These are phyloP conservation scores for Colletotrichum musicola DNA, from an alignment of 2,329 filamentous ascomycete species.

Conservation along the genomic window DNA sequence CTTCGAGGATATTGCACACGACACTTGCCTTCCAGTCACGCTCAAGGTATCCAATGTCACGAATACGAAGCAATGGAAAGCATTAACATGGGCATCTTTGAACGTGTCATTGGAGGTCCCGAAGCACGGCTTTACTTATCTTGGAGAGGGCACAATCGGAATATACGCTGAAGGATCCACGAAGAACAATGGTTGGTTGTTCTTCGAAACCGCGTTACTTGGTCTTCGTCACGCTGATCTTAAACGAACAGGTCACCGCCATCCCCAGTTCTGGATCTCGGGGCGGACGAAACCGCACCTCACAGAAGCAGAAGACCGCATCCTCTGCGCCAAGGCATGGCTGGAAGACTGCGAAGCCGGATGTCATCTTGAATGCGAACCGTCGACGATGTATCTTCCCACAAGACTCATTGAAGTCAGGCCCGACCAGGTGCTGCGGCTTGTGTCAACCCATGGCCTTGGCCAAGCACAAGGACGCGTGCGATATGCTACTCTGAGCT, in stretches of 20 bases:
- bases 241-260: not conserved
- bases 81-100: not conserved
- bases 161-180: constrained; percentile 3
- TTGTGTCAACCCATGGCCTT: not conserved
- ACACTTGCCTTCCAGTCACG: not conserved
- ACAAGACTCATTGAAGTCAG: not conserved
- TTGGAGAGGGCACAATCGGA: not conserved
- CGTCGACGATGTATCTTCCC: not conserved
- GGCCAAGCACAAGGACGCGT: not conserved
- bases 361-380: not conserved
- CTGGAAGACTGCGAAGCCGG: not conserved
- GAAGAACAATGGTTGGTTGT: no score
- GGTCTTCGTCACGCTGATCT: not conserved
- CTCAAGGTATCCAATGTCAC: not conserved
- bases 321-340: not conserved
- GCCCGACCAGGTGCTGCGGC: not conserved
- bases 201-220: no score
- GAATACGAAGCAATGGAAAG: no score
- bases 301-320: not conserved
- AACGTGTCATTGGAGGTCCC: not conserved
- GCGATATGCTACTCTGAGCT: constrained; percentile 6
- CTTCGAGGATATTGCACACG: not conserved
- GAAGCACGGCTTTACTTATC: not conserved
- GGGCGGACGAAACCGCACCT: not conserved
- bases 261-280: constrained; percentile 9